Conservation (phyloP, 371 early-diverging fungal genomes). For the Umbelopsis sp. region DNA sequence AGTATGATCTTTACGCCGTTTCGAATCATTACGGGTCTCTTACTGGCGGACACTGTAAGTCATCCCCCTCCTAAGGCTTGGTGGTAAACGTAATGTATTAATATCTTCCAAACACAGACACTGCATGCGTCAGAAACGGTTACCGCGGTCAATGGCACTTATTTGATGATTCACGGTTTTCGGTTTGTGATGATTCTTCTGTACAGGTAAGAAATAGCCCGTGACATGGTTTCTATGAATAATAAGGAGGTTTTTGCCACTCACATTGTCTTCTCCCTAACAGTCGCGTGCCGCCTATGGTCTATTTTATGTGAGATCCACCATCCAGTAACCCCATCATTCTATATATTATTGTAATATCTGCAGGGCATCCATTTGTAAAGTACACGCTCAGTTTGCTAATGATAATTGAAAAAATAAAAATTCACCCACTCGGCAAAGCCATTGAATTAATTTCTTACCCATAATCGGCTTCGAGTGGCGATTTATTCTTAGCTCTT, state of each 20-base stretch:
- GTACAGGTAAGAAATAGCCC: slow-evolving; percentile 54
- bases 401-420: no score
- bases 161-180: slow-evolving; percentile 91
- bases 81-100: not conserved
- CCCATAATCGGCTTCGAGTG: no score
- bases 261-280: not conserved
- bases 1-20: slow-evolving; percentile 90
- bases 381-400: no score
- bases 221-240: not conserved
- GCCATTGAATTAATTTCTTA: no score
- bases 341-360: no score
- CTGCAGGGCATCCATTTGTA: no score
- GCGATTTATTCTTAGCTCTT: no score
- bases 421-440: no score
- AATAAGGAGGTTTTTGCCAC: not conserved
- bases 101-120: slow-evolving; percentile 51
- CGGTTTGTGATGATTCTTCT: slow-evolving; percentile 63
- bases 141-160: slow-evolving; percentile 85
- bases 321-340: slow-evolving; percentile 15
- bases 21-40: slow-evolving; percentile 95
- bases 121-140: slow-evolving; percentile 85
- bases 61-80: no score
- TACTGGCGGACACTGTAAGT: slow-evolving; percentile 86
- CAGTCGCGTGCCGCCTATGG: slow-evolving; percentile 41
- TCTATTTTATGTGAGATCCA: slow-evolving; percentile 38